A percentile compares a stretch with the other conserved stretches of the same genome.
Evolutionary conservation across 1,284 basidiomycete genomes (phyloP).

Genomic region (Moesziomyces aphidis): DNA sequence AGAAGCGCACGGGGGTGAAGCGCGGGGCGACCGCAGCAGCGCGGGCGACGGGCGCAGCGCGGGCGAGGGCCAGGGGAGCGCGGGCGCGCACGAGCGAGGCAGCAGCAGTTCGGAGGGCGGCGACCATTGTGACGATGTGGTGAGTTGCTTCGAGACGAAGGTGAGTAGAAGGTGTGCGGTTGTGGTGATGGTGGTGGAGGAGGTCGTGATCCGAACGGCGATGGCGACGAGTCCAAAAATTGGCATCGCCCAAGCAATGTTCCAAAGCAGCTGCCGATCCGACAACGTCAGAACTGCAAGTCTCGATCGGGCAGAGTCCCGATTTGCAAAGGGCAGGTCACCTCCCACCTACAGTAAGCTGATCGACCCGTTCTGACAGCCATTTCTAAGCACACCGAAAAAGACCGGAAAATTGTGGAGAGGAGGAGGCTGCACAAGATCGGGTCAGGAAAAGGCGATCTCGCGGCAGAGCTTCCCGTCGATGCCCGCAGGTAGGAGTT

Average conservation of each 20-base stretch:
- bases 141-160: not conserved
- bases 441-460: conserved; percentile 6
- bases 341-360: not conserved
- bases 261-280: conserved; percentile 7
- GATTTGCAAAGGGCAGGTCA: not conserved
- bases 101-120: conserved; percentile 48
- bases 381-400: not conserved
- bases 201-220: conserved; percentile 3
- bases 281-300: not conserved
- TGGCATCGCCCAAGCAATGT: conserved; percentile 12
- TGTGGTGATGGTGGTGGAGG: conserved; percentile 8
- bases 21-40: conserved; percentile 40
- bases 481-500: conserved; percentile 1
- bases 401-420: not conserved
- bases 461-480: conserved; percentile 8
- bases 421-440: not conserved
- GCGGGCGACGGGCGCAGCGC: conserved; percentile 47
- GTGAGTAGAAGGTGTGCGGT: not conserved
- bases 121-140: conserved; percentile 41
- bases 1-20: conserved; percentile 70
- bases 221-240: conserved; percentile 40
- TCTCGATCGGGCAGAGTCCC: not conserved
- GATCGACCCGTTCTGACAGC: not conserved
- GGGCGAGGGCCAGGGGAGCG: conserved; percentile 37
- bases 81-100: conserved; percentile 48